Percentiles rank a stretch among this genome's conserved stretches.
Evolutionary conservation across 768 basidiomycete species (phyloP).

Genomic region (Mycena floridula): DNA sequence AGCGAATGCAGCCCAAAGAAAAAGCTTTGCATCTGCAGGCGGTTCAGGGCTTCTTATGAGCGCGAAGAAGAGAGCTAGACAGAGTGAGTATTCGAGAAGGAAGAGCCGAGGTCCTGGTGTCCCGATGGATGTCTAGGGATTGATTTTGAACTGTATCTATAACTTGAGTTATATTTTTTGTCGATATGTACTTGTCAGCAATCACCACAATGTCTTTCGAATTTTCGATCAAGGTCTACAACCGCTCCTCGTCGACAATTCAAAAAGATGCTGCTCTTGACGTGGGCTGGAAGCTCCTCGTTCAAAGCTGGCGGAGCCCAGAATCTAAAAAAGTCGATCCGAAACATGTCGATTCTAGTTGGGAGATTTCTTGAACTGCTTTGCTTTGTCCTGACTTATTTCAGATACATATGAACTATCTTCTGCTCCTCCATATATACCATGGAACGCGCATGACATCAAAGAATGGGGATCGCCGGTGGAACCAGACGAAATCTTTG

Average conservation of each 20-base stretch:
- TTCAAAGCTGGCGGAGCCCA: too few species aligned
- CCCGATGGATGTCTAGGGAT: conserved; percentile 1
- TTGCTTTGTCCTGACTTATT: too few species aligned
- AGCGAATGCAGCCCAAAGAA: conserved; percentile 30
- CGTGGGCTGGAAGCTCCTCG: too few species aligned
- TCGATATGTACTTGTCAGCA: not conserved
- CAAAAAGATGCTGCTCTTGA: too few species aligned
- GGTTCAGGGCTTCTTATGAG: conserved; percentile 44
- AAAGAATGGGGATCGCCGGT: conserved; percentile 35
- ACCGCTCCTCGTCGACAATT: not conserved
- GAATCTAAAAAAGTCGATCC: too few species aligned
- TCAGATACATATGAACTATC: too few species aligned
- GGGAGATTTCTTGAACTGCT: too few species aligned
- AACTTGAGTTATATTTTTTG: not conserved
- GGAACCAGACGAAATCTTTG: conserved; percentile 27
- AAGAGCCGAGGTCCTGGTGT: conserved; percentile 39
- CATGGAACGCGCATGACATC: conserved; percentile 9
- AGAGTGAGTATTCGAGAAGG: conserved; percentile 68
- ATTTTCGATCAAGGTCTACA: not conserved
- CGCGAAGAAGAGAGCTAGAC: conserved; percentile 67
- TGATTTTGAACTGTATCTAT: not conserved
- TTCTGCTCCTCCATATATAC: too few species aligned
- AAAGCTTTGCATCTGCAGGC: conserved; percentile 30
- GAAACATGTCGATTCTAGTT: too few species aligned
- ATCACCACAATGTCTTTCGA: not conserved